phyloP scores from a whole-genome alignment of 768 basidiomycete genomes.

The Cystobasidium ongulense region DNA sequence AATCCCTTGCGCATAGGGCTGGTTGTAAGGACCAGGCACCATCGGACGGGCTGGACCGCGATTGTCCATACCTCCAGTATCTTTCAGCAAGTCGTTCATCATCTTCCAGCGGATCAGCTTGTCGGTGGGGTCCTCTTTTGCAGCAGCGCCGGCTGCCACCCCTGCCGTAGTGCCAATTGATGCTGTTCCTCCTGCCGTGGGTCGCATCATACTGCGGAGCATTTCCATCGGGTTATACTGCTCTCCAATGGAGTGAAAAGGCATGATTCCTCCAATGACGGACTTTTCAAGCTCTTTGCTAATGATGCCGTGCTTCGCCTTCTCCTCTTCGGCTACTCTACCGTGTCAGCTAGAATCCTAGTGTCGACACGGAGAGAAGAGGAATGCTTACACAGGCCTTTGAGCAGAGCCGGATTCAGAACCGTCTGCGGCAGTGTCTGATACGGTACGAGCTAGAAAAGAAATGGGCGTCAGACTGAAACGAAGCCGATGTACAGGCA shows the following conservation, averaged over 20 bases:
- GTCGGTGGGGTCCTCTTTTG: background rate
- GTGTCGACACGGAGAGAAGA: background rate
- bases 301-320: background rate
- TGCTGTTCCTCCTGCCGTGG: background rate
- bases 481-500: too few relatives aligned
- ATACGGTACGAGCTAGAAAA: background rate
- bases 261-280: background rate
- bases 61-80: background rate
- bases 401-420: background rate
- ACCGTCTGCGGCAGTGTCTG: background rate
- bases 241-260: background rate
- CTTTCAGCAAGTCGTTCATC: background rate
- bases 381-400: background rate
- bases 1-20: background rate
- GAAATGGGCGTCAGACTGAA: too few relatives aligned
- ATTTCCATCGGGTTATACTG: constrained; percentile 8
- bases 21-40: background rate
- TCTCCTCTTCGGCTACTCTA: constrained; percentile 8
- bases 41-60: background rate
- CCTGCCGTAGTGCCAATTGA: too few relatives aligned
- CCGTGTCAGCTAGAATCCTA: background rate
- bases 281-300: constrained; percentile 6
- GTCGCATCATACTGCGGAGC: constrained; percentile 1
- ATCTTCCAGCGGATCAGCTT: constrained; percentile 1
- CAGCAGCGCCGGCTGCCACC: background rate